Evolutionary conservation across 805 yeast species (phyloP).

Genomic region (Starmerella tilneyi): DNA sequence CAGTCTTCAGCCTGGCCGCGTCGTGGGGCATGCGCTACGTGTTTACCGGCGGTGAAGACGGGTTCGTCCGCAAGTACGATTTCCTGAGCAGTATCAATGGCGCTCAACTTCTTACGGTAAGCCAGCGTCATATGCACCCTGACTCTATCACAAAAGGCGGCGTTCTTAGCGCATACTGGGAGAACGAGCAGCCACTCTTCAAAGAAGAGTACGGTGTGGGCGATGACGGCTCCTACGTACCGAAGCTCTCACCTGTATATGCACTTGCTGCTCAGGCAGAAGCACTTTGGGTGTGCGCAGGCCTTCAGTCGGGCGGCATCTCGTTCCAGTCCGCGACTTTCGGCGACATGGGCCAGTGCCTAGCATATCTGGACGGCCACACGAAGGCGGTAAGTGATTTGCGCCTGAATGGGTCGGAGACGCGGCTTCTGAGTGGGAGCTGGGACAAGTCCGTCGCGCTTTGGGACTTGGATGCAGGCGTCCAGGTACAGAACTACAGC

Average conservation of each 20-base stretch:
- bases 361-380: slow-evolving; percentile 67
- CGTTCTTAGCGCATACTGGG: slow-evolving; percentile 79
- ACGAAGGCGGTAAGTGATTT: slow-evolving; percentile 65
- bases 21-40: slow-evolving; percentile 77
- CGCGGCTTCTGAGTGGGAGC: slow-evolving; percentile 62
- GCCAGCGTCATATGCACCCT: slow-evolving; percentile 79
- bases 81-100: slow-evolving; percentile 79
- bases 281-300: slow-evolving; percentile 75
- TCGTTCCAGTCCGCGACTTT: slow-evolving; percentile 72
- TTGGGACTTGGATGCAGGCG: slow-evolving; percentile 82
- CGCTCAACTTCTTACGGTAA: slow-evolving; percentile 72
- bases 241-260: slow-evolving; percentile 68
- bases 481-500: slow-evolving; percentile 38
- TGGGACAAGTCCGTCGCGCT: slow-evolving; percentile 77
- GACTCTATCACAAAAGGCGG: slow-evolving; percentile 84
- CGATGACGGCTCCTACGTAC: slow-evolving; percentile 30
- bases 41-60: slow-evolving; percentile 93
- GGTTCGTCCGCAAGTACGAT: slow-evolving; percentile 82
- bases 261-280: slow-evolving; percentile 75
- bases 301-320: slow-evolving; percentile 71
- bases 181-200: slow-evolving; percentile 77
- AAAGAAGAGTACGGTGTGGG: slow-evolving; percentile 36
- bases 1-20: slow-evolving; percentile 66
- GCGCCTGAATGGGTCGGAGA: slow-evolving; percentile 51
- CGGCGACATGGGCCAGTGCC: slow-evolving; percentile 61